Base-by-base conservation (phyloP, 768 basidiomycete genomes). In the Russula ochroleuca region DNA sequence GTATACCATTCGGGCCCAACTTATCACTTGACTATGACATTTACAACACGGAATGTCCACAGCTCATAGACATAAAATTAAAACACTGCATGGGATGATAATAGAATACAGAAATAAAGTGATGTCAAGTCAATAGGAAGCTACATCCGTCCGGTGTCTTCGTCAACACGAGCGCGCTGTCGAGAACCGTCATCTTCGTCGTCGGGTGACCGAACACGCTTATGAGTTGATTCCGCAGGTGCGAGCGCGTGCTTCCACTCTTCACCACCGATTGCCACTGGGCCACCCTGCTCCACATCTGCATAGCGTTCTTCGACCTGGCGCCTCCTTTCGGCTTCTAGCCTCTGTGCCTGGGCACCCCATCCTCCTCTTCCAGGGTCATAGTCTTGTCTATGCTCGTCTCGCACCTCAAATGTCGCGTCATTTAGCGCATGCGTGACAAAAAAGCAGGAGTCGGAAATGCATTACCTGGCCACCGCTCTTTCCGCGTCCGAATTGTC, bases 401-500 rank as follows among this genome's bases (percentile, higher is more conserved):
- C 97, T 69, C 96, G 83, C 57, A 95, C 85, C 74, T 80, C 67
- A 11, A 66, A 56, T 28, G 47, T 56, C 10, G 31, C 19, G 35
- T 67, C 52, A 37, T 51, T 51, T 23, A 62, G 55, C 9, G 40
- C 8, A 21, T 11, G 14, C 21, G 21, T 47, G 45, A 13, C 11
- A 14, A 17, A 21, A 40, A 54, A 3, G 13, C 9, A 13, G 52
- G 17, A 11, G 37, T 21, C 15, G 38, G 25, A 25, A n/a, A 31
- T 19, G 61, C 72, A 50, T 56, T 56, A 81, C 90, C 79, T 97
- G 95, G 3, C 97, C 97, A 37, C 97, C 97, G 68, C 92, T 95
- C 75, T 95, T 98, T 31, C 97, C 97, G 65, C 97, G 80, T 35
- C 97, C 97, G 67, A 98, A 99, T 75, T 99, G 97, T 66, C 97